Evolutionary conservation across 2,329 filamentous ascomycete genomes (phyloP).

Genomic region (Setomelanomma holmii): DNA sequence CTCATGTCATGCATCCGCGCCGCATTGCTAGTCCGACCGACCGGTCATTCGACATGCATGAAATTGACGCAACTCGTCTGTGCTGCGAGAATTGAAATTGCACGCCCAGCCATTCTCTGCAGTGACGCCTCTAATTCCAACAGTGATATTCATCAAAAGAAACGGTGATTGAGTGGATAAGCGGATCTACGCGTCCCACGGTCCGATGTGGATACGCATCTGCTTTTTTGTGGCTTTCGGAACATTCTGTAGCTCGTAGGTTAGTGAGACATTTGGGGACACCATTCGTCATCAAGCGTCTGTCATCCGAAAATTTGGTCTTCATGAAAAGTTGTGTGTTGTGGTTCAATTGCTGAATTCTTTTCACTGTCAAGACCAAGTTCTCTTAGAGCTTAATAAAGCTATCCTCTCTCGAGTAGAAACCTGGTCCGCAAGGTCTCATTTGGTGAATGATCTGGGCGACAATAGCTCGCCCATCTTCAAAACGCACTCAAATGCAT

Average conservation of each 20-base stretch:
- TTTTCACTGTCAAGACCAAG: no score
- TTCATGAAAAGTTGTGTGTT: no score
- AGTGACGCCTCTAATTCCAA: not conserved
- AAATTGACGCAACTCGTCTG: not conserved
- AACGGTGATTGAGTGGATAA: not conserved
- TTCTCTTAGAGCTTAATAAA: no score
- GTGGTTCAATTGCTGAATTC: no score
- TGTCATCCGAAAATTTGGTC: no score
- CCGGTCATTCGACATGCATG: not conserved
- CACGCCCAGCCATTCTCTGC: not conserved
- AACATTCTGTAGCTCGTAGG: not conserved
- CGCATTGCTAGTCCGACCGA: not conserved
- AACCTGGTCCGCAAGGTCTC: no score
- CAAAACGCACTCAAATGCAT: not conserved
- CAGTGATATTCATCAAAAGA: not conserved
- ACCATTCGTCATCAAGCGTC: not conserved
- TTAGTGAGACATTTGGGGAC: not conserved
- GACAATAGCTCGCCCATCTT: not conserved
- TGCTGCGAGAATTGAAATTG: not conserved
- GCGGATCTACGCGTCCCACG: not conserved
- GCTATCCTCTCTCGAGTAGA: no score
- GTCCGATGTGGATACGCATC: not conserved
- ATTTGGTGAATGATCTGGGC: no score
- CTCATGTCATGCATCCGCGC: conserved; percentile 4
- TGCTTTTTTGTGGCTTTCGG: not conserved